These are phyloP conservation scores for Nadsonia commutata DNA, from an alignment of 1,139 yeast species.

Conservation along the genomic window DNA sequence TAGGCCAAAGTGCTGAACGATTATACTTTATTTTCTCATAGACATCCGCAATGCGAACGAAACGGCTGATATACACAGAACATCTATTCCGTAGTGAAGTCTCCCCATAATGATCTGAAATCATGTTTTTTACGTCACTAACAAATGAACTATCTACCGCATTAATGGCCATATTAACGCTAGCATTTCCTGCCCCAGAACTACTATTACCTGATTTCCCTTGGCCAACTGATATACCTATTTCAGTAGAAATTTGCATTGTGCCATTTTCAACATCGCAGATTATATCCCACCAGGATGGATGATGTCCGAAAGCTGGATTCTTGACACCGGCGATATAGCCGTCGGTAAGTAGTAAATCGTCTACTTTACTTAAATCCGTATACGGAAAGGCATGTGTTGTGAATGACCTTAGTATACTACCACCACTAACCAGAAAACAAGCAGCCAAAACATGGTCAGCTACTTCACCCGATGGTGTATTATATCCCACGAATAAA, in stretches of 20 bases:
- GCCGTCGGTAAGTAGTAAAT: constrained; percentile 37
- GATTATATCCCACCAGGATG: constrained; percentile 44
- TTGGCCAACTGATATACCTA: constrained; percentile 11
- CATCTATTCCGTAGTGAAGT: constrained; percentile 21
- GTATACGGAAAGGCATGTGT: constrained; percentile 42
- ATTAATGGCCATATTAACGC: constrained; percentile 7
- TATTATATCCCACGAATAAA: constrained; percentile 39
- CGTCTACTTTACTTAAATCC: constrained; percentile 46
- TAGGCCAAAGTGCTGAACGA: constrained; percentile 20
- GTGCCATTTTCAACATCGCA: constrained; percentile 38
- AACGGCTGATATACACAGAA: constrained; percentile 19
- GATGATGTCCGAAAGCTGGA: constrained; percentile 46
- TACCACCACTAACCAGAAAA: constrained; percentile 45
- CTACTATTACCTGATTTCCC: constrained; percentile 7
- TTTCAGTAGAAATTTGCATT: constrained; percentile 26
- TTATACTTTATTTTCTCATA: constrained; percentile 21
- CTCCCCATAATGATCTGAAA: constrained; percentile 22
- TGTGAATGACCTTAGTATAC: constrained; percentile 37
- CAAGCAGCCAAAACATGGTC: constrained; percentile 40
- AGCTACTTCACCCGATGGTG: constrained; percentile 40
- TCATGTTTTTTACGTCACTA: constrained; percentile 20
- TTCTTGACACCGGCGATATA: constrained; percentile 55
- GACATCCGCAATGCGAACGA: constrained; percentile 21
- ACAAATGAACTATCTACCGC: constrained; percentile 20
- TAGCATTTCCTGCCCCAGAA: constrained; percentile 5